A percentile compares a stretch with the other conserved stretches of the same genome.
Conservation (phyloP, 768 basidiomycete genomes). For the Boletus fagicola region DNA sequence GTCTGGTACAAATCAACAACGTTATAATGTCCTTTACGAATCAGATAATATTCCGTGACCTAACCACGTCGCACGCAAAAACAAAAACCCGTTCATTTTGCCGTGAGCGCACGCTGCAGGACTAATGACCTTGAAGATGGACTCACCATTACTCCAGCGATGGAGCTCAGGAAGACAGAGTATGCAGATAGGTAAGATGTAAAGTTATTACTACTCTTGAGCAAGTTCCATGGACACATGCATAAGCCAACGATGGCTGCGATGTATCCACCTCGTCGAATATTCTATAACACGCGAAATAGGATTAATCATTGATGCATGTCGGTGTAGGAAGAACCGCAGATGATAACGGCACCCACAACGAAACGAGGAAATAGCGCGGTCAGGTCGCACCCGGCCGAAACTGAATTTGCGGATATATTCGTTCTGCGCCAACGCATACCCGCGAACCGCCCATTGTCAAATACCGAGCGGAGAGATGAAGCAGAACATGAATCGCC, state of each 20-base stretch:
- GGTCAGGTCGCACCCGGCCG: conserved; percentile 81
- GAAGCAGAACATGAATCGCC: conserved; percentile 13
- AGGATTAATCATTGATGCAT: conserved; percentile 1
- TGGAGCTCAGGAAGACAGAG: conserved; percentile 77
- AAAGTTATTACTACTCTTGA: conserved; percentile 71
- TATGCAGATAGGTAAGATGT: conserved; percentile 82
- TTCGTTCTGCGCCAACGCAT: conserved; percentile 51
- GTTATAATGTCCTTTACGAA: conserved; percentile 68
- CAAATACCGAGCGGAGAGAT: conserved; percentile 4
- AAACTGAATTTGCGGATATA: conserved; percentile 80
- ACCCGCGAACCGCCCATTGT: conserved; percentile 4
- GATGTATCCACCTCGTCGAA: conserved; percentile 80
- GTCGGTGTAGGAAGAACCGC: background rate
- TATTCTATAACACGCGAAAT: conserved; percentile 47
- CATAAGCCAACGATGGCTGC: conserved; percentile 74
- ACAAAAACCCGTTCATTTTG: background rate
- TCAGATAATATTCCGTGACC: conserved; percentile 79
- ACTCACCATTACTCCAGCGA: conserved; percentile 75
- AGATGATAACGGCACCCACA: conserved; percentile 36
- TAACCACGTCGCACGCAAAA: conserved; percentile 20
- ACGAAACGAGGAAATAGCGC: conserved; percentile 76
- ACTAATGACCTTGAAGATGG: background rate
- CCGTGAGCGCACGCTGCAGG: background rate
- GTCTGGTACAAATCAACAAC: conserved; percentile 68
- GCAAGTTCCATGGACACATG: conserved; percentile 76